Evolutionary conservation across 1,139 yeast species (phyloP), one percentile per base, ranked within the genome.

Genomic region (Pichia sp.): DNA sequence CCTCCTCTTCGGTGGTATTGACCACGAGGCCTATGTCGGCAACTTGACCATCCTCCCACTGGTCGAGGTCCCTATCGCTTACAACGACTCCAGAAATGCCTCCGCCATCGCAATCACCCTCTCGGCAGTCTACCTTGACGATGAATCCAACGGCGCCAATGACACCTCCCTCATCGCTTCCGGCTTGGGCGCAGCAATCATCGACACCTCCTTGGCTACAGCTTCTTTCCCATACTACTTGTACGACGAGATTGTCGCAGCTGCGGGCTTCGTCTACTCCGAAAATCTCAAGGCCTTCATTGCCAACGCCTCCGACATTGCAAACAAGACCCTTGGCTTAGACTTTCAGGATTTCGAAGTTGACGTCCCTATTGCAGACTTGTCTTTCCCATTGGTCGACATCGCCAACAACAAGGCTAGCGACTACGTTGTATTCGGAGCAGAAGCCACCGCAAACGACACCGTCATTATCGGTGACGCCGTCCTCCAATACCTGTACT

Each of bases 401-500:
- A 49, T 58, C 14, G 46, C 57, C 1, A 48, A 53, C 14, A 50
- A 52, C 27, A 45, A 54, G 10, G 40, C 56, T 6, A 49, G 53
- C 12, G 53, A 56, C 20, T 61, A 62, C 9, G 75, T 77, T 63
- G 69, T 64, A 6, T 57, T 75, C 17, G 73, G 71, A 5, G 55
- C 74, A 8, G 58, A 69, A 45, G 61, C 67, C 31, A 63, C 64
- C 38, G 66, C 64, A 40, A 40, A 40, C 16, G 63, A 61, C 48
- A 53, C 64, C 4, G 62, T 67, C 43, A 69, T 79, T 43, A 64
- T 87, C 17, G 96, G 96, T 47, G 95, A 87, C 68, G 78, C 82
- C 34, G 81, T 88, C 69, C 71, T 89, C 63, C 77, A 89, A 60
- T 75, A 80, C 49, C 87, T 89, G 5, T 89, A 89, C 66, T 79